phyloP scores from a whole-genome alignment of 2,329 filamentous ascomycete genomes.

The Plenodomus tracheiphilus region DNA sequence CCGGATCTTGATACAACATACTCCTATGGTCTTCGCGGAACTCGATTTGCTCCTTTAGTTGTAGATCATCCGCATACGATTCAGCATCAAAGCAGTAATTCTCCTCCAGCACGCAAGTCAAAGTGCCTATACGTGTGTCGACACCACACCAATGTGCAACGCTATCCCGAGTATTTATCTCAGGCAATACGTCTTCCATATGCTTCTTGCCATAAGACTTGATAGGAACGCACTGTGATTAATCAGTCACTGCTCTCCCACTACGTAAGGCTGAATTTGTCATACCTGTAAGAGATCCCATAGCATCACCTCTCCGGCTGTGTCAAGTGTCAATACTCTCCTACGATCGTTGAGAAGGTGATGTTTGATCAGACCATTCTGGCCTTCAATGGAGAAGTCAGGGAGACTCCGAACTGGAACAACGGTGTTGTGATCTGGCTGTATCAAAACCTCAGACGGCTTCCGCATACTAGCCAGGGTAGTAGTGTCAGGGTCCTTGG shows the following conservation, averaged over 20 bases:
- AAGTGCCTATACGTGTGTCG: constrained; percentile 86
- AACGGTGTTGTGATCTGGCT: constrained; percentile 36
- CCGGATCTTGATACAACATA: constrained; percentile 49
- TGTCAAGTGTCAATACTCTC: constrained; percentile 87
- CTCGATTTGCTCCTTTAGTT: constrained; percentile 71
- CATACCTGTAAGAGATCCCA: constrained; percentile 89
- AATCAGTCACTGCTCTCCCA: constrained; percentile 18
- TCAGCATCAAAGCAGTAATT: constrained; percentile 98
- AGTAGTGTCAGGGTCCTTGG: constrained; percentile 60
- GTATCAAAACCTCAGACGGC: constrained; percentile 59
- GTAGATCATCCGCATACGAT: constrained; percentile 90
- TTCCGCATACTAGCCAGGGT: constrained; percentile 58
- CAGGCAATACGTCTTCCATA: constrained; percentile 85
- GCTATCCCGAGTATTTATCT: constrained; percentile 84
- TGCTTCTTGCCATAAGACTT: constrained; percentile 93
- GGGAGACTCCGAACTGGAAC: constrained; percentile 49
- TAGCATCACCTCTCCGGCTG: constrained; percentile 88
- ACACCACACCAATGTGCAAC: constrained; percentile 97
- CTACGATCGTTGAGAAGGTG: constrained; percentile 87
- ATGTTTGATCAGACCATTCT: constrained; percentile 93
- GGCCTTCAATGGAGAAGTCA: constrained; percentile 76
- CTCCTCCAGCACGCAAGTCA: constrained; percentile 89
- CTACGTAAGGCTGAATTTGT: too few species aligned
- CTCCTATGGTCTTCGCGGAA: constrained; percentile 94
- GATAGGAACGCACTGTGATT: constrained; percentile 74